These are phyloP conservation scores for Zygnema circumcarinatum DNA, from an alignment of 139 green algal genomes.

Conservation along the genomic window DNA sequence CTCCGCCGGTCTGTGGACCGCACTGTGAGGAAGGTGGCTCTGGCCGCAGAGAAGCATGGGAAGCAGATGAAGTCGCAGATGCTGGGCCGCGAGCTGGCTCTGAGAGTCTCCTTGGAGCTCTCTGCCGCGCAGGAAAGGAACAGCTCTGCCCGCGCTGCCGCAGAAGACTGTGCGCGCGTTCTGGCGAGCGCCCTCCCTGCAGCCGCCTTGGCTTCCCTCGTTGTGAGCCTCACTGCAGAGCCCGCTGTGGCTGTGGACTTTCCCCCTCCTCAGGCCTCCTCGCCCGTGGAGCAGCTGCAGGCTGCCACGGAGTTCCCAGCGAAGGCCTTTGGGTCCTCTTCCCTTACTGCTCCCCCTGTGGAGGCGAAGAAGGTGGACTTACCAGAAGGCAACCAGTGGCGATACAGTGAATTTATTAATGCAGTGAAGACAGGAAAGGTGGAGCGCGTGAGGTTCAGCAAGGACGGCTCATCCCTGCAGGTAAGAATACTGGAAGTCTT, in stretches of 20 bases:
- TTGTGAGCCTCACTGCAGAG: conserved; percentile 23
- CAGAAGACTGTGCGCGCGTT: conserved; percentile 29
- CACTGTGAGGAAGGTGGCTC: conserved; percentile 24
- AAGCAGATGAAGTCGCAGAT: conserved; percentile 30
- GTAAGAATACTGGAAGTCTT: no score
- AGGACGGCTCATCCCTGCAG: conserved; percentile 87
- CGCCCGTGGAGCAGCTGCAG: conserved; percentile 21
- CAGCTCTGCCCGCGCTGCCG: conserved; percentile 30
- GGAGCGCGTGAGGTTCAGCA: conserved; percentile 97
- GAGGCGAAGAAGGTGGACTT: conserved; percentile 65
- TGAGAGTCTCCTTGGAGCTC: conserved; percentile 37
- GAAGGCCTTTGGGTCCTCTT: conserved; percentile 13
- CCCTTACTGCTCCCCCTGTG: conserved; percentile 36
- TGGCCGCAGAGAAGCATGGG: not conserved
- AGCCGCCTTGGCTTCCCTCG: conserved; percentile 43
- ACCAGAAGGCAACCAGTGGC: conserved; percentile 96
- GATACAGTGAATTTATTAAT: conserved; percentile 96
- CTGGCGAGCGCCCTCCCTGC: conserved; percentile 31
- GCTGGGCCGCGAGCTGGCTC: conserved; percentile 36
- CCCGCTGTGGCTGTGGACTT: conserved; percentile 39
- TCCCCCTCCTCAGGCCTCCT: not conserved
- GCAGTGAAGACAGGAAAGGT: conserved; percentile 93
- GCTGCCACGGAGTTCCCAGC: not conserved
- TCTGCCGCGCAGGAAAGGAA: conserved; percentile 33
- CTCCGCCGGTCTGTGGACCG: conserved; percentile 21